Base-by-base conservation (phyloP, 352 stramenopile species). In the Chrysophaeum taylorii region DNA sequence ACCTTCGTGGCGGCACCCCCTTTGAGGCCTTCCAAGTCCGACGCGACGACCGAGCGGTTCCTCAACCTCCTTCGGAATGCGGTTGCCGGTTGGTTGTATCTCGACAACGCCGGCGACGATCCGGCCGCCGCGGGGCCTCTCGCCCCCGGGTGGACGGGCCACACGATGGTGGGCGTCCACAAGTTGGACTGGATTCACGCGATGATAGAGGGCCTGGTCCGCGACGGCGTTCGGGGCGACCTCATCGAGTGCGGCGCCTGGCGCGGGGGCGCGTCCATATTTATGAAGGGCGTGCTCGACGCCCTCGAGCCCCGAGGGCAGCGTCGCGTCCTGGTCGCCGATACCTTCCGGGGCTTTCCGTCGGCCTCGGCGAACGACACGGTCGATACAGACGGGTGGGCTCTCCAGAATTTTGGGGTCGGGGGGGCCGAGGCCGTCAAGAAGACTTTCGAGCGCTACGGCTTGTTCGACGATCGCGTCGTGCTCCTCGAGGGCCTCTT, bases 221-320 rank as follows among this genome's bases (percentile, higher is more conserved):
- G 12, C 2, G 57, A 66, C 57, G 33, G 36, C 33, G 57, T 66
- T 2, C 57, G 12, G 9, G 57, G 57, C 33, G 57, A 66, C 35
- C 41, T 66, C 36, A 36, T 66, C 33, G 57, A 66, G 36, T 66
- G 57, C 36, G 57, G 57, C 33, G 57, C 57, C 35, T 66, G 57
- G 57, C 57, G 57, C 31, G 57, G 57, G 2, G 57, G 57, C 33
- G 57, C 57, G 57, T 66, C 57, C 33, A 66, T 66, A 23, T 66
- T 66, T 25, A 43, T 23, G 18, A 66, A 66, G 57, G 57, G 57
- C 57, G 57, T 66, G 33, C 14, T 66, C 33, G 57, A 66, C 36
- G 57, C 27, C 4, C 27, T 66, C 12, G 57, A 66, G 7, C 57
- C 57, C 12, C 4, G 12, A 36, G 57, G 57, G 14, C 2, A 9